Base-by-base conservation (phyloP, 1,139 yeast genomes). In the Blastobotrys capitulatus region DNA sequence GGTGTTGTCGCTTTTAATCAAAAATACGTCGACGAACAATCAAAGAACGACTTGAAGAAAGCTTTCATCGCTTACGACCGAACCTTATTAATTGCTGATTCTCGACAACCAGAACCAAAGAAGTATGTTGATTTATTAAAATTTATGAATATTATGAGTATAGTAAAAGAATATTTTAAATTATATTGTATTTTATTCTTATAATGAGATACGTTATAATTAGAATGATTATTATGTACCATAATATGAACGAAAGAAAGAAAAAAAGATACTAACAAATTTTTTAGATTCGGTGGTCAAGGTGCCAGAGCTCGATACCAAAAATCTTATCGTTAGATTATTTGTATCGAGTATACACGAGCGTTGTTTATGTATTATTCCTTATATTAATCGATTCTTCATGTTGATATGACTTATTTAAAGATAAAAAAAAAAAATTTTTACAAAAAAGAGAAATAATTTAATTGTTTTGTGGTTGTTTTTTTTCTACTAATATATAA, bases 281-380 rank as follows among this genome's bases (percentile, higher is more conserved):
- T 26, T 29, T 29, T 29, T 29, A 29, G 32, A 38, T 92, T 90
- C 82, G 98, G 98, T 83, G 98, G 98, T 84, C 96, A 95, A 79
- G 98, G 98, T 88, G 98, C 98, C 80, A 92, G 98, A 82, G 94
- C 98, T 75, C 90, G 97, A 83, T 92, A 87, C 97, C 98, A 92
- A 84, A 92, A 92, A 79, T 92, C 98, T 77, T 92, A 92, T 95
- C 98, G 98, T 89, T 92, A 90, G 20, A 39, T 26, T 18, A 8
- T 20, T 12, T 38, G 27, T 20, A n/a, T 38, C 38, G 38, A 35
- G 20, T 16, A 19, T 35, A 5, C 4, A 18, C 25, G 38, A 18
- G 22, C 38, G 25, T 35, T 35, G 20, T 19, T 35, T 13, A 35
- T 18, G 38, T 35, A 35, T 35, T 35, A 35, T 35, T 16, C 32